Evolutionary conservation across 768 basidiomycete species (phyloP), one percentile per base, ranked within the genome.

Genomic region (Boletellus sp.): DNA sequence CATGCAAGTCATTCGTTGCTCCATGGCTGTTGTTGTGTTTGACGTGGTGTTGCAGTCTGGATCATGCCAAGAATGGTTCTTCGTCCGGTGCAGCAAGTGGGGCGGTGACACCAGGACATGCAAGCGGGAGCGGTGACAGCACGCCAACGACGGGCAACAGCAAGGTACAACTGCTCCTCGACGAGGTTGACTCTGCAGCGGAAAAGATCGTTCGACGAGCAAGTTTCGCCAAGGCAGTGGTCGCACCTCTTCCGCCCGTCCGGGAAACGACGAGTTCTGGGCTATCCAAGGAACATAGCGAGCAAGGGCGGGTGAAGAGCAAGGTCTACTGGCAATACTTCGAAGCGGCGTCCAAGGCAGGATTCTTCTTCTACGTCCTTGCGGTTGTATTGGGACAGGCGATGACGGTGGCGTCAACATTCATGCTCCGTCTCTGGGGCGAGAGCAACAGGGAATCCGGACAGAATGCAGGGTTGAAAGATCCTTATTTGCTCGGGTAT

Each of bases 321-420:
- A 70, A 78, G 6, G 90, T 96, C 2, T 96, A 96, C 65, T 62
- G 69, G 43, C 72, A 82, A 49, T 96, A 96, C 62, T 77, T 95
- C 57, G 70, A 80, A 48, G 88, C 93, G 0, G 88, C 90, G 8
- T 93, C 90, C 2, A 82, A 76, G 54, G 56, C 72, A 1, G 93
- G 90, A 1, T 92, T 90, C 62, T 60, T 61, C 6, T 77, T 87
- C 53, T 86, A 87, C 54, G 53, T 93, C 7, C 42, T 85, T 19
- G 71, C 76, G 7, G 80, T 78, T 5, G 44, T 81, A 1, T 34
- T 70, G 20, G 68, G 81, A 48, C 92, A 94, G 64, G 77, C 72
- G 6, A 62, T 78, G 9, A 77, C 78, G 0, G 80, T 94, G 26
- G 47, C 76, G 10, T 78, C 79, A 0, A 87, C 81, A 23, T 68